Conservation (phyloP, 805 yeast genomes). For the Ogataea zsoltii region DNA sequence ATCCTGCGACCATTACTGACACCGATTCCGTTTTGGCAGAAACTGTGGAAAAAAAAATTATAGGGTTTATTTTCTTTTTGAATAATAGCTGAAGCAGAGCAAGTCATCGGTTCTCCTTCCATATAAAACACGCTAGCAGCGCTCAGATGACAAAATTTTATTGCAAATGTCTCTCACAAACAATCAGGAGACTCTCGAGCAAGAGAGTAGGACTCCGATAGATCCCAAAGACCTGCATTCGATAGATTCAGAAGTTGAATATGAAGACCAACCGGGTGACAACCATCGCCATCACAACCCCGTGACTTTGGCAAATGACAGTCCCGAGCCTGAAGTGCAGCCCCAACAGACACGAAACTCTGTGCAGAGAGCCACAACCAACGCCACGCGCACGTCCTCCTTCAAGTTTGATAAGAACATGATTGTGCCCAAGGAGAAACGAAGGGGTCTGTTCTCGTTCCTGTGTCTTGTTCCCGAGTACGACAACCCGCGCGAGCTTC, state of each 20-base stretch:
- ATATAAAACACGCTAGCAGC: too few relatives aligned
- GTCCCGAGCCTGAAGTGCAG: neutral
- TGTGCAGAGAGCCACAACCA: slow-evolving; percentile 4
- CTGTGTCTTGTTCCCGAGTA: slow-evolving; percentile 66
- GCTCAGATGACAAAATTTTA: too few relatives aligned
- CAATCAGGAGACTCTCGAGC: neutral
- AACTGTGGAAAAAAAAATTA: neutral
- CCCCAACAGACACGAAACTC: neutral
- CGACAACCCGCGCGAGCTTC: slow-evolving; percentile 68
- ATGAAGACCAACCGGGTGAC: neutral
- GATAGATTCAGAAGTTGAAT: neutral
- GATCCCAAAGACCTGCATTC: slow-evolving; percentile 1
- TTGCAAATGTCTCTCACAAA: neutral
- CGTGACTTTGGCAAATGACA: slow-evolving; percentile 2
- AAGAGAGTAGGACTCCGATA: neutral
- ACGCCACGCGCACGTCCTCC: slow-evolving; percentile 17
- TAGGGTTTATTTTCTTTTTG: neutral
- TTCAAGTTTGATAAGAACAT: slow-evolving; percentile 27
- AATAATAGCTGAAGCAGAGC: too few relatives aligned
- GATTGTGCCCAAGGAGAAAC: slow-evolving; percentile 39
- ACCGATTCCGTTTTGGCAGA: neutral
- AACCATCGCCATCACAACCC: neutral
- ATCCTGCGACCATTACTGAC: too few relatives aligned
- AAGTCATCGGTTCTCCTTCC: neutral
- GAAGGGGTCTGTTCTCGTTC: slow-evolving; percentile 60